Evolutionary conservation across 345 rosid species (phyloP).

Genomic region (Gossypium sturtianum): DNA sequence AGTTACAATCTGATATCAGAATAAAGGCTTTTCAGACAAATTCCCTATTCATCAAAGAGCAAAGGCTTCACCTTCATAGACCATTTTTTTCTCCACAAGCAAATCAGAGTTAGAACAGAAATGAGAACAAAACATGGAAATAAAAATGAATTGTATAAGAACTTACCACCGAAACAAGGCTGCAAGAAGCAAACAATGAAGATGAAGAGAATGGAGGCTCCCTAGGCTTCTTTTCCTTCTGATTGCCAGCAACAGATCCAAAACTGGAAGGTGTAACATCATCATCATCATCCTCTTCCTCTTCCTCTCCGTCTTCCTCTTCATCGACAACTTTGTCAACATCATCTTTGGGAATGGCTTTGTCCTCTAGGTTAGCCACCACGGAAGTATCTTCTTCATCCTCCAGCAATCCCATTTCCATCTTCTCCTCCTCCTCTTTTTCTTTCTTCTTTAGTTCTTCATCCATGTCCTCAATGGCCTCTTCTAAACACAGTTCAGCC

Average conservation of each 20-base stretch:
- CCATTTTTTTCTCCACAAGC: background rate
- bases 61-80: background rate
- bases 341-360: constrained; percentile 29
- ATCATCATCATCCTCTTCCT: constrained; percentile 42
- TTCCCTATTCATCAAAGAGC: background rate
- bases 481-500: constrained; percentile 83
- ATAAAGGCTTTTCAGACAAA: background rate
- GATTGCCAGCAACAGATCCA: constrained; percentile 49
- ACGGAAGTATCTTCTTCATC: constrained; percentile 36
- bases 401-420: constrained; percentile 43
- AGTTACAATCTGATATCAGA: background rate
- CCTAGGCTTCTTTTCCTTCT: constrained; percentile 39
- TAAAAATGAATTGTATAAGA: background rate
- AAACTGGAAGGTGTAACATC: constrained; percentile 67
- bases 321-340: constrained; percentile 34
- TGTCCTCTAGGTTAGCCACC: constrained; percentile 29
- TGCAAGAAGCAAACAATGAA: constrained; percentile 64
- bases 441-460: constrained; percentile 57
- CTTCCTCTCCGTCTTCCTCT: constrained; percentile 31
- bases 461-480: constrained; percentile 84
- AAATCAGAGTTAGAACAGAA: background rate
- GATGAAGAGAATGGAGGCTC: constrained; percentile 59
- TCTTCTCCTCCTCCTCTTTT: constrained; percentile 56
- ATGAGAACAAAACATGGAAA: background rate
- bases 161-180: constrained; percentile 70